A percentile compares a stretch with the other conserved stretches of the same genome.
phyloP scores from a whole-genome alignment of 345 rosid species.

The Citrus sinensis region DNA sequence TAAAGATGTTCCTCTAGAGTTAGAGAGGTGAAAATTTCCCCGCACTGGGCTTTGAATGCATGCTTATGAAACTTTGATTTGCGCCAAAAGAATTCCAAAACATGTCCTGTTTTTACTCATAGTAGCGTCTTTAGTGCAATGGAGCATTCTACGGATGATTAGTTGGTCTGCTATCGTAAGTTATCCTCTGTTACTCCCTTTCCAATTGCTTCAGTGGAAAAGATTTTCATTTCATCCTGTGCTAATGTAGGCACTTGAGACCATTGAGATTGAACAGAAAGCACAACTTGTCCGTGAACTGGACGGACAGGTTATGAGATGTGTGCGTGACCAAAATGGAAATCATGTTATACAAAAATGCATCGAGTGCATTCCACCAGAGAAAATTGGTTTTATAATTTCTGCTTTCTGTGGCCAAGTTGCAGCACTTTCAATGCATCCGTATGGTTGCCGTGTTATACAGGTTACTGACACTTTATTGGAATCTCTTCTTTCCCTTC shows the following conservation, averaged over 20 bases:
- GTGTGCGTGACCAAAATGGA: slow-evolving; percentile 85
- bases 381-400: slow-evolving; percentile 56
- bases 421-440: slow-evolving; percentile 68
- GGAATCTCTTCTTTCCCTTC: slow-evolving; percentile 9
- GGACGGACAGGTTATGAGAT: slow-evolving; percentile 77
- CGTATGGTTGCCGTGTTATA: slow-evolving; percentile 83
- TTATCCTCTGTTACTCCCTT: background rate
- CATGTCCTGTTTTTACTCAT: background rate
- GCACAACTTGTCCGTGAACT: slow-evolving; percentile 57
- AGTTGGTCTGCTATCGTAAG: background rate
- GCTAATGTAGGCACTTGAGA: slow-evolving; percentile 63
- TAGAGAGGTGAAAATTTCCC: background rate
- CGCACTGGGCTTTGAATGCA: background rate
- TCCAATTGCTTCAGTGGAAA: background rate
- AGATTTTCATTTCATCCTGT: background rate
- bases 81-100: background rate
- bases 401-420: slow-evolving; percentile 62
- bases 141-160: background rate
- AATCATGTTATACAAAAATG: slow-evolving; percentile 89
- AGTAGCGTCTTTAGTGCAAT: no score
- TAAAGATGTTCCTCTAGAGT: background rate
- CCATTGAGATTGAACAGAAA: slow-evolving; percentile 67
- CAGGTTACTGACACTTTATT: slow-evolving; percentile 37
- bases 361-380: slow-evolving; percentile 58
- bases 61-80: background rate